Evolutionary conservation across 1,284 basidiomycete genomes (phyloP), one percentile per base, ranked within the genome.

Genomic region (Microbotryomycetes sp.): DNA sequence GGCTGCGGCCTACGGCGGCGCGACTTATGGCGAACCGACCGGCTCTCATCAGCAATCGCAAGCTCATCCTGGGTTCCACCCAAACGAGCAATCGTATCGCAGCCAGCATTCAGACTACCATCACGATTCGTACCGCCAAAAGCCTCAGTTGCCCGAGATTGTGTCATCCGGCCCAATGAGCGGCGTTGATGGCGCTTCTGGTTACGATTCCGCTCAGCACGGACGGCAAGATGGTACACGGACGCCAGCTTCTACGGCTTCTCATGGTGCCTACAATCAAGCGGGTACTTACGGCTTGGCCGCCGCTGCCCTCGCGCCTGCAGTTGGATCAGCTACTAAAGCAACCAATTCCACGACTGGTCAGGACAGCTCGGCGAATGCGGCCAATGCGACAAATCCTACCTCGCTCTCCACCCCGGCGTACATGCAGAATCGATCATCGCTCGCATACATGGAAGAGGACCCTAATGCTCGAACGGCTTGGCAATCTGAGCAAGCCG

Each of bases 371-470:
- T 9, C 9, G 9, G 18, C 9, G 18, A 9, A 9, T 41, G 35
- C 11, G 9, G 35, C 18, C 18, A 18, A 9, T 11, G 35, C 35
- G 18, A 41, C 35, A 41, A 18, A 18, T 41, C 35, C 35, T 41
- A 41, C 11, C 18, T 41, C 35, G 9, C 18, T 41, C 11, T 11
- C 35, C 18, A 41, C 35, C 9, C 35, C 35, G 9, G 35, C 35
- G 9, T 41, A 41, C 35, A 41, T 41, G 35, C 48, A 30, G 1
- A 49, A 65, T 41, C 56, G 63, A 3, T 54, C 63, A 4, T 56
- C 53, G 18, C 48, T 65, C 15, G 63, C 63, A 0, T 65, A 65
- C 54, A 50, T 65, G 46, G 63, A 57, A 15, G 60, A 63, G 41
- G 61, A 41, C 18, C 35, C 9, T 11, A 41, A 41, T 41, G 35